Base-by-base conservation (phyloP, 2,329 filamentous ascomycete genomes). In the Neoscytalidium dimidiatum region DNA sequence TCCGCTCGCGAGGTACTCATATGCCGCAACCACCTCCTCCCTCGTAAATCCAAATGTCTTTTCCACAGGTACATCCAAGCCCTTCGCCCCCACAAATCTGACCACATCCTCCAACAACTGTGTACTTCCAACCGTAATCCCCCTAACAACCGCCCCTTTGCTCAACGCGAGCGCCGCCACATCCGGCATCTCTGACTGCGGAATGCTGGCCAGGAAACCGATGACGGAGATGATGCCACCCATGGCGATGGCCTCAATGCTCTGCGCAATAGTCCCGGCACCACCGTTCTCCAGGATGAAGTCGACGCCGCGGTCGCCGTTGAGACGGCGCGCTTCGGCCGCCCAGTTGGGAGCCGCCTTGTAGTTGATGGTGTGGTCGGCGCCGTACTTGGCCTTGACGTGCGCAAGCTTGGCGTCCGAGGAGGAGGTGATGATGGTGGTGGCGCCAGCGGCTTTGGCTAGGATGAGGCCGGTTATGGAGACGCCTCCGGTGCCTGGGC, bases 291-390 rank as follows among this genome's bases (percentile, higher is more conserved):
- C 77, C 6, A 83, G 60, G 62, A 81, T 67, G 57, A 73, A 71
- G 64, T 83, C 78, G 2, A 75, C 83, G 6, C 83, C 83, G 3
- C 71, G 66, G 19, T 78, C 77, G 5, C 77, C 64, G 0, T 83
- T 85, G 43, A 82, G 68, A 4, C 71, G 68, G 65, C 78, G 76
- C 1, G 83, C 82, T 58, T 83, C 80, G 1, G 71, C 69, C 3
- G 76, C 77, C 83, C 83, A 84, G 66, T 82, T 66, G 0, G 80
- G 79, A 0, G 70, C 76, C 1, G 72, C 80, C 61, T 77, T 80
- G 72, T 85, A 85, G 72, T 85, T 85, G 73, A 86, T 81, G 2
- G 73, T 75, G 62, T 80, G 71, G 57, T 82, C 79, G 2, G 79
- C 82, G 13, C 83, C 82, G 31, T 74, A 73, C 17, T 70, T 72